These are phyloP conservation scores for Kazachstania sp. DNA, from an alignment of 1,139 yeast genomes.

Conservation along the genomic window DNA sequence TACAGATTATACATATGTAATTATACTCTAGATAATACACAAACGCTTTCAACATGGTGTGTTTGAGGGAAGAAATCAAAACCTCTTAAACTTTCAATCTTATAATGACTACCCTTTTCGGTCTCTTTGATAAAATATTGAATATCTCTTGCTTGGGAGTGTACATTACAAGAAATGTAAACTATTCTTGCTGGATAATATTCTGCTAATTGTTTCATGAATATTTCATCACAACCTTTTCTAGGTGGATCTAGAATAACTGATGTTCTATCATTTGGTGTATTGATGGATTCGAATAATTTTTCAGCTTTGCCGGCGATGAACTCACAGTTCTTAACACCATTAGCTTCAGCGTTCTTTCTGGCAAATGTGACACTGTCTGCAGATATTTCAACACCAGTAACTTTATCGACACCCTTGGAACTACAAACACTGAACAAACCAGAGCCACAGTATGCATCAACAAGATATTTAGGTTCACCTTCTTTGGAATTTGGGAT, in stretches of 20 bases:
- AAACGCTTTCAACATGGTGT: conserved; percentile 93
- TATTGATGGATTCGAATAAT: conserved; percentile 69
- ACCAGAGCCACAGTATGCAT: conserved; percentile 97
- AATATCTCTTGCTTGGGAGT: conserved; percentile 91
- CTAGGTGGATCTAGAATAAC: conserved; percentile 95
- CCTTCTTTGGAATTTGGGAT: conserved; percentile 37
- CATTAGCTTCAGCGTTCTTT: conserved; percentile 67
- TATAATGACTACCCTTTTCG: conserved; percentile 52
- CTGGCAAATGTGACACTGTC: conserved; percentile 86
- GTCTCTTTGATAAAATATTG: conserved; percentile 72
- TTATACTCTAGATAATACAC: conserved; percentile 48
- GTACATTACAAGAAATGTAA: conserved; percentile 93
- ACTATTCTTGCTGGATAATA: conserved; percentile 81
- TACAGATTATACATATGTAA: not conserved
- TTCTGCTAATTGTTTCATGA: conserved; percentile 72
- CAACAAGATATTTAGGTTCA: conserved; percentile 58
- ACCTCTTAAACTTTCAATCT: conserved; percentile 77
- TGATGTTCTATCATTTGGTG: conserved; percentile 67
- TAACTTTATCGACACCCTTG: conserved; percentile 64
- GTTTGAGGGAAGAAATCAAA: conserved; percentile 98
- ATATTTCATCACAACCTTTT: conserved; percentile 88
- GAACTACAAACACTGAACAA: conserved; percentile 84
- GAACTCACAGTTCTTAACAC: conserved; percentile 68
- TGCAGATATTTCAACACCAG: conserved; percentile 92
- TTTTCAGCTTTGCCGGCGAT: conserved; percentile 89